These are phyloP conservation scores for Blastobotrys mokoenaii DNA, from an alignment of 805 yeast genomes.

Conservation along the genomic window DNA sequence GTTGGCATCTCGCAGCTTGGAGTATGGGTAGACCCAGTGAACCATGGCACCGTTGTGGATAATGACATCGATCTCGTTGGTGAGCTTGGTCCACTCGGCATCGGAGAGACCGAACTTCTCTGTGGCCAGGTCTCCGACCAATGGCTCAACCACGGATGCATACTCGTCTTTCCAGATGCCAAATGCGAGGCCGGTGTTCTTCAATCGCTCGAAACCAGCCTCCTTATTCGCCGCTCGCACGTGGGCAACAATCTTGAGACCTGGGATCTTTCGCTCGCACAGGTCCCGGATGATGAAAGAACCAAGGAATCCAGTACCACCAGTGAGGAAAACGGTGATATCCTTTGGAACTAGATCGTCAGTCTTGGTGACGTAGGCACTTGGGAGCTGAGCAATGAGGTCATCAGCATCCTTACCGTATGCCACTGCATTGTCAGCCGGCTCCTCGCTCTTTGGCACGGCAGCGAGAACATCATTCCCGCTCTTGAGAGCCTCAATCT, in stretches of 20 bases:
- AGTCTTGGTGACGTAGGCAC: constrained; percentile 38
- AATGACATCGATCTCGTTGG: constrained; percentile 62
- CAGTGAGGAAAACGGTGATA: constrained; percentile 76
- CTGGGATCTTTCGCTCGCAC: constrained; percentile 41
- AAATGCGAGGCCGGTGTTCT: constrained; percentile 66
- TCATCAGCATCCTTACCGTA: constrained; percentile 71
- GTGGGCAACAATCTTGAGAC: constrained; percentile 63
- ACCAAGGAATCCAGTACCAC: constrained; percentile 95
- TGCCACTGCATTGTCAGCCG: constrained; percentile 28
- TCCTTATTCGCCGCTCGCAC: constrained; percentile 71
- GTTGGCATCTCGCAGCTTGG: constrained; percentile 84
- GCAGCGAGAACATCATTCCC: constrained; percentile 34
- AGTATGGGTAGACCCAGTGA: constrained; percentile 97
- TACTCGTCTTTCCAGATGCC: constrained; percentile 70
- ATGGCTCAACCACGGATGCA: constrained; percentile 51
- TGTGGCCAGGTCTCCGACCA: constrained; percentile 73
- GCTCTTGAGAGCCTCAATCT: constrained; percentile 49
- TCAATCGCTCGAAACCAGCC: constrained; percentile 69
- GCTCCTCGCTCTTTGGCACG: constrained; percentile 25
- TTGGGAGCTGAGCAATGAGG: constrained; percentile 33
- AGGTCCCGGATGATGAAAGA: constrained; percentile 77
- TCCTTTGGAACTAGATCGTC: constrained; percentile 24
- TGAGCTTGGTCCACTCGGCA: constrained; percentile 48
- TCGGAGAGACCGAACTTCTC: constrained; percentile 62
- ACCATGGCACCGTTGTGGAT: constrained; percentile 97